A percentile compares a stretch with the other conserved stretches of the same genome.
phyloP scores from a whole-genome alignment of 345 rosid species.

The Trapa incisa region DNA sequence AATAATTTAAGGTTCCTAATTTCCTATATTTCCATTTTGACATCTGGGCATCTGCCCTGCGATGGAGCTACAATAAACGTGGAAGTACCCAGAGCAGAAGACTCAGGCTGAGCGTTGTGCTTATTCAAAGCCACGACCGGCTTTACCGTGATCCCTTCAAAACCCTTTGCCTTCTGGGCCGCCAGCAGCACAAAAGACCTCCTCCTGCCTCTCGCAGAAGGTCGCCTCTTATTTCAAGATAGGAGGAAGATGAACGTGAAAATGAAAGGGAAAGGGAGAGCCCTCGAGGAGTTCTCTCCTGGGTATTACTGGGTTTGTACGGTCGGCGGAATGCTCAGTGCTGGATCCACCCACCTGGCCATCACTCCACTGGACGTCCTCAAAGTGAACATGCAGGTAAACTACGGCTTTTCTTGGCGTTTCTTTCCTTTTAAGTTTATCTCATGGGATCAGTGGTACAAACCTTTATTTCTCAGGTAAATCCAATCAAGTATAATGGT shows the following conservation, averaged over 20 bases:
- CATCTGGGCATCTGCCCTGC: too few species aligned
- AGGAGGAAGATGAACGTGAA: not conserved
- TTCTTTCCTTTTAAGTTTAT: not conserved
- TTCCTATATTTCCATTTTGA: too few species aligned
- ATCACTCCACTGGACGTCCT: slow-evolving; percentile 55
- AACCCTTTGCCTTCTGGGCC: not conserved
- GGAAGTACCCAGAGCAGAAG: slow-evolving; percentile 1
- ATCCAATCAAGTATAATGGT: slow-evolving; percentile 44
- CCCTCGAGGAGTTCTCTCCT: slow-evolving; percentile 24
- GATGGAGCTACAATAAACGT: not conserved
- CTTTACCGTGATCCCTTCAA: not conserved
- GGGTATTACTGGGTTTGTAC: slow-evolving; percentile 43
- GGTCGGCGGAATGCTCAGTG: slow-evolving; percentile 48
- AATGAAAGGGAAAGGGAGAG: slow-evolving; percentile 5
- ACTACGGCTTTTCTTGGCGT: not conserved
- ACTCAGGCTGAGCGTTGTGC: not conserved
- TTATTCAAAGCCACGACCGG: slow-evolving; percentile 2
- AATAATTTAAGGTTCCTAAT: too few species aligned
- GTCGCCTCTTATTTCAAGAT: not conserved
- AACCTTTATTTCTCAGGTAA: slow-evolving; percentile 23
- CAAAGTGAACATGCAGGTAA: slow-evolving; percentile 60
- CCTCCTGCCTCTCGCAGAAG: too few species aligned
- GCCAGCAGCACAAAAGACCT: not conserved
- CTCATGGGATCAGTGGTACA: not conserved
- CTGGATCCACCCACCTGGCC: slow-evolving; percentile 47